phyloP scores from a whole-genome alignment of 805 yeast species.

The Wickerhamiella kazuoi region DNA sequence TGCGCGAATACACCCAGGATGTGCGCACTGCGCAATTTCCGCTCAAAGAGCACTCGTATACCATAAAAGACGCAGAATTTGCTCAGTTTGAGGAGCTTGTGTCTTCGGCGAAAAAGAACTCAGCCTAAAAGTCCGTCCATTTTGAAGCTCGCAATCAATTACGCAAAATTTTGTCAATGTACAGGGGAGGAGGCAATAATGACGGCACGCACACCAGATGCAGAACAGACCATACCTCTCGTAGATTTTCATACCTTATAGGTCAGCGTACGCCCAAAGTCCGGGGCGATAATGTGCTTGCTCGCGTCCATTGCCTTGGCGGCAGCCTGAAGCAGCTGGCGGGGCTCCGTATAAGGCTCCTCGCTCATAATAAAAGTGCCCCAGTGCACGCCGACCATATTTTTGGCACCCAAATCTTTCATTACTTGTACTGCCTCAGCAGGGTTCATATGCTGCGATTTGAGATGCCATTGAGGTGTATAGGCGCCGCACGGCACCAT shows the following conservation, averaged over 20 bases:
- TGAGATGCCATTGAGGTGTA: conserved; percentile 87
- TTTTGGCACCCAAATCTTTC: conserved; percentile 39
- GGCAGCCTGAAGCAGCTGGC: conserved; percentile 33
- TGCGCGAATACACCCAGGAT: conserved; percentile 39
- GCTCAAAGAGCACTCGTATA: conserved; percentile 41
- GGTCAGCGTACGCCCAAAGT: conserved; percentile 54
- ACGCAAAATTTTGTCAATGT: too few relatives aligned
- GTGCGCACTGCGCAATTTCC: conserved; percentile 47
- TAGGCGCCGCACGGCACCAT: conserved; percentile 82
- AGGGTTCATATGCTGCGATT: conserved; percentile 76
- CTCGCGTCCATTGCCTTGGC: conserved; percentile 27
- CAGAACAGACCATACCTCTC: too few relatives aligned
- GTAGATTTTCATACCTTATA: conserved; percentile 10
- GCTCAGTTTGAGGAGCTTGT: conserved; percentile 24
- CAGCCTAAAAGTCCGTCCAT: too few relatives aligned
- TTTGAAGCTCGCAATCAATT: too few relatives aligned
- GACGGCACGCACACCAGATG: too few relatives aligned
- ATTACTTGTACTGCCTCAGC: conserved; percentile 54
- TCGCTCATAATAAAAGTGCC: conserved; percentile 85
- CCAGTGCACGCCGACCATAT: conserved; percentile 84
- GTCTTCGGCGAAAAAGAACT: too few relatives aligned
- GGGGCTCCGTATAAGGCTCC: conserved; percentile 78
- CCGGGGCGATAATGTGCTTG: conserved; percentile 41
- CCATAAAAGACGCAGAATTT: conserved; percentile 47
- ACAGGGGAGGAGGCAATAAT: too few relatives aligned